Conservation (phyloP, 2,329 filamentous ascomycete species). For the Colletotrichum spinosum region DNA sequence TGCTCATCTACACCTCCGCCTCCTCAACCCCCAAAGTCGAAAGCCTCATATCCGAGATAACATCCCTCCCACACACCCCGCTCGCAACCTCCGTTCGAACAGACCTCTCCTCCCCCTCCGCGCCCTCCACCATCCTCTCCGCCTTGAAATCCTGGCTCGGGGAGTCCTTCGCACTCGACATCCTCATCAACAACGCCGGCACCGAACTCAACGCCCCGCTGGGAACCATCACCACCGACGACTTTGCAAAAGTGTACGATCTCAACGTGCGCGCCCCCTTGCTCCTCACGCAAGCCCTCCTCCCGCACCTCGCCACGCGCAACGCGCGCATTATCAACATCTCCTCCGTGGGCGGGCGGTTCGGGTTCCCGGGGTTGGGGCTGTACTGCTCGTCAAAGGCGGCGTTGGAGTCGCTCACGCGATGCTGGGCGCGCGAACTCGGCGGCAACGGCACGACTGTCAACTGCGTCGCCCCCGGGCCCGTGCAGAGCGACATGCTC, state of each 20-base stretch:
- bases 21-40: conserved; percentile 31
- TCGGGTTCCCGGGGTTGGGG: conserved; percentile 56
- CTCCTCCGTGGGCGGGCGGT: conserved; percentile 63
- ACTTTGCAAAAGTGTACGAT: conserved; percentile 66
- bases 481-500: conserved; percentile 69
- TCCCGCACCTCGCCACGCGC: conserved; percentile 58
- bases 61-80: conserved; percentile 6
- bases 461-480: conserved; percentile 70
- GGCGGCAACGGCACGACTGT: conserved; percentile 68
- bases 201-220: conserved; percentile 50
- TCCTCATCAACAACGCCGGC: conserved; percentile 55
- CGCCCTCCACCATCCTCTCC: conserved; percentile 47
- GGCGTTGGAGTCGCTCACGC: conserved; percentile 69
- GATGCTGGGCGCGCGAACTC: conserved; percentile 69
- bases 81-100: conserved; percentile 37
- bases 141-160: conserved; percentile 42
- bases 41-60: conserved; percentile 37
- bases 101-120: conserved; percentile 40
- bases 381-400: conserved; percentile 70
- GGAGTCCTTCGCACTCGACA: conserved; percentile 42
- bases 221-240: conserved; percentile 56
- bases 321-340: conserved; percentile 69
- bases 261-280: conserved; percentile 67
- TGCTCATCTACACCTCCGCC: conserved; percentile 39
- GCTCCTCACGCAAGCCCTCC: conserved; percentile 63